These are phyloP conservation scores for Moesziomyces antarcticus DNA, from an alignment of 1,284 basidiomycete species.

Conservation along the genomic window DNA sequence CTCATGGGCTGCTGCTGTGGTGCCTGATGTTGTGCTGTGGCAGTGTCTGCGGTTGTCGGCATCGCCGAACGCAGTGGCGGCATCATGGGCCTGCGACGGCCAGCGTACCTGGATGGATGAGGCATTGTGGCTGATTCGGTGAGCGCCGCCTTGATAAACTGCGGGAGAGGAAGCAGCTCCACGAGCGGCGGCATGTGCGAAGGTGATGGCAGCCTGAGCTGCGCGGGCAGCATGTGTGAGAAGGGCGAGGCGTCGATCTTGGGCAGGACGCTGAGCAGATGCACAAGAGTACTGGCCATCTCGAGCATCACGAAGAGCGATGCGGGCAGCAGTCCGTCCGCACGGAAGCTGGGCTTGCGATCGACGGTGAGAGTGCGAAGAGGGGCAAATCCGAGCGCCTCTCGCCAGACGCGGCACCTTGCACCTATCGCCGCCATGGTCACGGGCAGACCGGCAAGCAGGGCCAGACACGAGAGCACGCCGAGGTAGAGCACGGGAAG, in stretches of 20 bases:
- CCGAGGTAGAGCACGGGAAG: constrained; percentile 39
- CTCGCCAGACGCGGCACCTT: constrained; percentile 21
- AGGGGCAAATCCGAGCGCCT: constrained; percentile 16
- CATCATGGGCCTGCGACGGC: constrained; percentile 32
- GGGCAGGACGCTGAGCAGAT: constrained; percentile 32
- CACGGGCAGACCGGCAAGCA: constrained; percentile 21
- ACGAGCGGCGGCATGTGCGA: constrained; percentile 43
- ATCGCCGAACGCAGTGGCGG: constrained; percentile 19
- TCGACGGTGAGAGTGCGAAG: not conserved
- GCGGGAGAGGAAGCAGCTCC: constrained; percentile 34
- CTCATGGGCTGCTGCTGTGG: not conserved
- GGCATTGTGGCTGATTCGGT: constrained; percentile 13
- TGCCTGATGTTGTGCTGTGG: not conserved
- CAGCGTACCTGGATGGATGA: constrained; percentile 13
- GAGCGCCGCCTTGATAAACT: constrained; percentile 18
- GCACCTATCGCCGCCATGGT: constrained; percentile 7
- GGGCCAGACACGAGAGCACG: constrained; percentile 17
- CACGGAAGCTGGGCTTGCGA: not conserved
- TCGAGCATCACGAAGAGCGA: constrained; percentile 39
- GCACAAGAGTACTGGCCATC: constrained; percentile 15
- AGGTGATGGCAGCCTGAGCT: constrained; percentile 41
- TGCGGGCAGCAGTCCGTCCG: constrained; percentile 24
- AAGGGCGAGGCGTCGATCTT: constrained; percentile 39
- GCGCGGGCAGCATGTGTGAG: constrained; percentile 17
- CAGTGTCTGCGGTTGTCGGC: not conserved